Conservation (phyloP, 2,329 filamentous ascomycete genomes). For the Aspergillus sojae region DNA sequence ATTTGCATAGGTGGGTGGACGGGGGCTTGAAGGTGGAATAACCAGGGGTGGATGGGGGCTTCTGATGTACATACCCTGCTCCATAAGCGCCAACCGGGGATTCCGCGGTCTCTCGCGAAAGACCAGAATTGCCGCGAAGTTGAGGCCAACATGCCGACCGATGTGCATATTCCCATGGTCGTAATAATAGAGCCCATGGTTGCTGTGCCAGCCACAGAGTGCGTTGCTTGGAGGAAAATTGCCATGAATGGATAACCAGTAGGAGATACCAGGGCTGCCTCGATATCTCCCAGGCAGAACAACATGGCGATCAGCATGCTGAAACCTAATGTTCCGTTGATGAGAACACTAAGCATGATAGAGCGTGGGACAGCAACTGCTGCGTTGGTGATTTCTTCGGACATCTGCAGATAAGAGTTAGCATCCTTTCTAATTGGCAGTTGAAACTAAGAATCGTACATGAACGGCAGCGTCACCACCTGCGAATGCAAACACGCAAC, state of each 20-base stretch:
- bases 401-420: slow-evolving; percentile 25
- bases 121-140: slow-evolving; percentile 44
- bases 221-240: slow-evolving; percentile 36
- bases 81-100: slow-evolving; percentile 32
- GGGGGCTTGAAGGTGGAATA: no score
- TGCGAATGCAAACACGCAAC: slow-evolving; percentile 40
- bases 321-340: slow-evolving; percentile 42
- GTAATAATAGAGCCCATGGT: slow-evolving; percentile 32
- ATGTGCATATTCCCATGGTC: slow-evolving; percentile 32
- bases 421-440: neutral
- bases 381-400: slow-evolving; percentile 45
- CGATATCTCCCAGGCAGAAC: slow-evolving; percentile 41
- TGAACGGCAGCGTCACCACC: slow-evolving; percentile 43
- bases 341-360: slow-evolving; percentile 38
- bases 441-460: slow-evolving; percentile 26
- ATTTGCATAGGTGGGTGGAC: no score
- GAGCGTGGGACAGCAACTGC: slow-evolving; percentile 38
- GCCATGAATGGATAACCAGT: slow-evolving; percentile 41
- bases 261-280: slow-evolving; percentile 24
- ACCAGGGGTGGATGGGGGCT: no score
- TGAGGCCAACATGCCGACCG: slow-evolving; percentile 45
- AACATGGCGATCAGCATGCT: slow-evolving; percentile 41
- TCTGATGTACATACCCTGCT: slow-evolving; percentile 23
- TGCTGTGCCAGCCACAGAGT: slow-evolving; percentile 27
- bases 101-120: slow-evolving; percentile 29